These are phyloP conservation scores for Proliferodiscus dingleyae DNA, from an alignment of 2,329 filamentous ascomycete species.

Conservation along the genomic window DNA sequence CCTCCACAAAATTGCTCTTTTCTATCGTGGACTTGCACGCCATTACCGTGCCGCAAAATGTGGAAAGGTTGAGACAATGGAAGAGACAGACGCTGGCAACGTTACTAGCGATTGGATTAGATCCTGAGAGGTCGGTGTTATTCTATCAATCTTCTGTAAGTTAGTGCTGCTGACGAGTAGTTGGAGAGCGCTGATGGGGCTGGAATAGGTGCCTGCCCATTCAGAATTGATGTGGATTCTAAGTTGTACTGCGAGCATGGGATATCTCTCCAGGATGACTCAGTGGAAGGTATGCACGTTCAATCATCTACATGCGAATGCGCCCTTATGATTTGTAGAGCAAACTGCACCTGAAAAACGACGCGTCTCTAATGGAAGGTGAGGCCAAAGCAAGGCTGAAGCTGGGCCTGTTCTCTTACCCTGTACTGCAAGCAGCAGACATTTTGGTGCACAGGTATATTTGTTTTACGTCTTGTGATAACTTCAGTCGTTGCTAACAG, in stretches of 20 bases:
- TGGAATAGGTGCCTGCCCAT: constrained; percentile 64
- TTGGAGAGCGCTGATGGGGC: not conserved
- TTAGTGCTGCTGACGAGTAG: not conserved
- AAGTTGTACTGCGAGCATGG: constrained; percentile 84
- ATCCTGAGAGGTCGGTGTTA: constrained; percentile 69
- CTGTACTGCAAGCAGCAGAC: constrained; percentile 91
- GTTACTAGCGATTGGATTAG: constrained; percentile 76
- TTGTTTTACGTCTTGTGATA: not conserved
- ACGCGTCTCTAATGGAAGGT: constrained; percentile 53
- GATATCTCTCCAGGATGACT: constrained; percentile 96
- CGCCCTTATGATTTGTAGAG: constrained; percentile 44
- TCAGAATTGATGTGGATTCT: constrained; percentile 96
- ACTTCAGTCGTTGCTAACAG: constrained; percentile 6
- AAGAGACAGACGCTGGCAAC: constrained; percentile 73
- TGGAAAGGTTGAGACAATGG: constrained; percentile 54
- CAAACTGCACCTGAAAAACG: constrained; percentile 63
- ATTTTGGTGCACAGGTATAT: constrained; percentile 74
- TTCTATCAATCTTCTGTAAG: constrained; percentile 78
- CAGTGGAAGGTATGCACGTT: constrained; percentile 78
- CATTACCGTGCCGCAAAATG: constrained; percentile 72
- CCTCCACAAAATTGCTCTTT: constrained; percentile 64
- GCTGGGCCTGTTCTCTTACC: constrained; percentile 91
- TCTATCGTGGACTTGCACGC: constrained; percentile 93
- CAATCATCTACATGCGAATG: not conserved
- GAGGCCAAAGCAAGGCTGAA: constrained; percentile 63